Base-by-base conservation (phyloP, 805 yeast species). In the Monosporozyma yasuniensis region DNA sequence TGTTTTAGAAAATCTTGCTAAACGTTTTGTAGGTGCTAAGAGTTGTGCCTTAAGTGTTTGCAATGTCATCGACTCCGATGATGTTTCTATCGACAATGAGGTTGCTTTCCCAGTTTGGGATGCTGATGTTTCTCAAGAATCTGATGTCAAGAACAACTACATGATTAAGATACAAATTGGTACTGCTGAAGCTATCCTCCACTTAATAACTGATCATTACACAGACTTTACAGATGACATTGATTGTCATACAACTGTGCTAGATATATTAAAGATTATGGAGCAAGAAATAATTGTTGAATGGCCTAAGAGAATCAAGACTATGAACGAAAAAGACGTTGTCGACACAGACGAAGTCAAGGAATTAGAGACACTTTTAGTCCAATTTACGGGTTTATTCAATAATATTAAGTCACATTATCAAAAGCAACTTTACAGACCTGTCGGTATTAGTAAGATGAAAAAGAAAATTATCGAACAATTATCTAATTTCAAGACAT, bases 81-180 rank as follows among this genome's bases (percentile, higher is more conserved):
- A 52, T 3, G 56, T 60, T 54, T 41, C 51, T 49, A 38, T 58
- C 16, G 42, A 53, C 2, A 50, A 54, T 6, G 57, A 56, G 2
- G 45, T 42, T 2, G 19, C 22, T 12, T 78, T 78, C 57, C 89
- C 88, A 0, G 76, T 76, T 39, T 85, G 93, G 93, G 72, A 72
- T 34, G 53, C 62, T 2, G 66, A 53, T 16, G 54, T 68, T 9
- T 48, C 61, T 3, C 70, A 71, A 42, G 70, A 76, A 25, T 69
- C 75, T 0, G 75, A 76, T 3, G 72, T 84, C 32, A 84, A 83
- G 56, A 81, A 83, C 74, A 75, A 75, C 43, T 75, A 80, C 49
- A 81, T 87, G 43, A 81, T 84, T 10, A 87, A 83, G 60, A 85
- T 90, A 42, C 93, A 89, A 61, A 73, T 84, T 37, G 95, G 95